These are phyloP conservation scores for Nakaseomyces bracarensis DNA, from an alignment of 1,139 yeast genomes.

Conservation along the genomic window DNA sequence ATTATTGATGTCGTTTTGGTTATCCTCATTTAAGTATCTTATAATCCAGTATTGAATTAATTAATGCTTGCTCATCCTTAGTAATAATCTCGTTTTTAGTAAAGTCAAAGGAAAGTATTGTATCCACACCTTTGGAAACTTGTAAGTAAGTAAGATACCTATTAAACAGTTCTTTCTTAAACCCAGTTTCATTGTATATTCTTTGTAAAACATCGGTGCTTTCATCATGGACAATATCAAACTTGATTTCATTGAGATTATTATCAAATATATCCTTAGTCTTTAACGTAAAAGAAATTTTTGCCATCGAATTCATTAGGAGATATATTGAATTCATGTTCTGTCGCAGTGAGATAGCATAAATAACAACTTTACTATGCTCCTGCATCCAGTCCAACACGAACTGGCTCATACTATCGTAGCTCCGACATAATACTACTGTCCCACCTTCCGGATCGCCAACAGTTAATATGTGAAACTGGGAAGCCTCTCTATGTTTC, in stretches of 20 bases:
- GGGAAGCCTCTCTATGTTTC: constrained; percentile 8
- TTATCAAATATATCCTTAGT: neutral
- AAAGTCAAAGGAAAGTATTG: neutral
- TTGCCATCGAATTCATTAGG: neutral
- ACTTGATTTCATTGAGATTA: neutral
- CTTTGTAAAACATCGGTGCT: neutral
- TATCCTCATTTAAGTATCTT: neutral
- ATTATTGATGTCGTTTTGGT: no score
- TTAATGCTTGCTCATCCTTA: neutral
- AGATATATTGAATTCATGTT: neutral
- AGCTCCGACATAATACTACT: neutral
- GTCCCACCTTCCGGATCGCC: neutral
- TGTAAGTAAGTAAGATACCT: neutral
- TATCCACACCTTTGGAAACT: neutral
- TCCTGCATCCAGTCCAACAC: constrained; percentile 1
- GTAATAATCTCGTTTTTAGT: neutral
- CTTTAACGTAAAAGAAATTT: neutral
- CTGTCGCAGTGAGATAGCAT: neutral
- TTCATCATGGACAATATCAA: neutral
- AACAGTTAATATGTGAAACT: neutral
- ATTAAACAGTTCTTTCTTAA: neutral
- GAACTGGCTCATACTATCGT: constrained; percentile 1
- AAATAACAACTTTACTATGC: neutral
- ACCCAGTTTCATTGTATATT: constrained; percentile 1
- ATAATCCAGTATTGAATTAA: neutral